Evolutionary conservation across 2,329 filamentous ascomycete species (phyloP), one percentile per base, ranked within the genome.

Genomic region (Rutstroemia sydowiana): DNA sequence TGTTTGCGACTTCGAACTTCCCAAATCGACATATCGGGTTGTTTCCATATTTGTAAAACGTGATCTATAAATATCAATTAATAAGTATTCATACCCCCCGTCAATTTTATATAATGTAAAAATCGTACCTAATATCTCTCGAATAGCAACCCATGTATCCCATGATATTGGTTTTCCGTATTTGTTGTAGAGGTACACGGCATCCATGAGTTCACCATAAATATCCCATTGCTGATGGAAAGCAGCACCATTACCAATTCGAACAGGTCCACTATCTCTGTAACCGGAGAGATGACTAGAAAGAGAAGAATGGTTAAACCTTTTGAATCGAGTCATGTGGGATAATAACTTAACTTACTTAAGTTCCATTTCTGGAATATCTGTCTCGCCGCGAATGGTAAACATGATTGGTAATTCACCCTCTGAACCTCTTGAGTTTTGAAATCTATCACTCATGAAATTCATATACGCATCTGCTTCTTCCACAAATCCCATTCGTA

Each of bases 1-100:
- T 89, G 85, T 64, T 85, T 85, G 61, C 82, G 72, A 58, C 86
- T 86, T 39, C 86, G 79, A 5, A 88, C 85, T 65, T 91, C 87
- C 87, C 86, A 90, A 61, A 90, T 91, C 2, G 84, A 88, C 85
- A 89, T 89, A 63, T 91, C 86, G 11, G 81, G 80, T 40, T 83
- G 75, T 52, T 82, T 69, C 65, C 82, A 77, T 48, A 89, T 80
- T 0, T 76, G 81, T 55, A 88, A 73, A 34, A 88, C 83, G 60
- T 87, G 86, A 63, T 89, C 84, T 74, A n/a, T n/a, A n/a, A n/a
- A n/a, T n/a, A n/a, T n/a, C n/a, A n/a, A n/a, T n/a, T n/a, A n/a
- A 34, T 11, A 21, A 37, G 8, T 18, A 1, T 44, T 66, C 45
- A 67, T 61, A 5, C 16, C 20, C 20, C 13, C 3, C 3, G 13